A percentile compares a stretch with the other conserved stretches of the same genome.
Conservation (phyloP, 1,139 yeast genomes). For the Magnusiomyces suaveolens region DNA sequence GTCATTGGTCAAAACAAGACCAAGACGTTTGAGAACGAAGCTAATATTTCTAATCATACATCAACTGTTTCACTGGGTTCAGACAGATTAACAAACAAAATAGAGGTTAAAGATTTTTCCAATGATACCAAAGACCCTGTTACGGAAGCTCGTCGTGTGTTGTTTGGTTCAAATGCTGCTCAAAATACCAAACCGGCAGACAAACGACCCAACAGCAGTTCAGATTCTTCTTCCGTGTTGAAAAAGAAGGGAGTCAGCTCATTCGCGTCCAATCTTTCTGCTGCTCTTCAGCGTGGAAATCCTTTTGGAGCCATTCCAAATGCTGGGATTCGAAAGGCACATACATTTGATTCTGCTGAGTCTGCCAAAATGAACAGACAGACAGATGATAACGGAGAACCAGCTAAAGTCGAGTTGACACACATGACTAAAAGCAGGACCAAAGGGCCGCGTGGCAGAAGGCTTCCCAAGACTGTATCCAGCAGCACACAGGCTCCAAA, state of each 20-base stretch:
- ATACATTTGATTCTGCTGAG: constrained; percentile 11
- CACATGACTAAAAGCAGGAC: constrained; percentile 58
- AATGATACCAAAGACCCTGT: constrained; percentile 1
- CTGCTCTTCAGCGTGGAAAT: constrained; percentile 14
- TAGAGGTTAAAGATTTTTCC: not conserved
- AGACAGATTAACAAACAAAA: constrained; percentile 1
- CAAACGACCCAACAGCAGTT: not conserved
- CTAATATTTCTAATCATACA: not conserved
- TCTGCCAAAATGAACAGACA: constrained; percentile 8
- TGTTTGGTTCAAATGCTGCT: not conserved
- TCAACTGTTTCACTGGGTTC: constrained; percentile 10
- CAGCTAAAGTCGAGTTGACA: constrained; percentile 30
- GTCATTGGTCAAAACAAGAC: no score
- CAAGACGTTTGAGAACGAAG: no score
- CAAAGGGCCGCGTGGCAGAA: constrained; percentile 52
- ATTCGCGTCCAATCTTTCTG: constrained; percentile 14
- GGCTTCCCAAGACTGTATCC: constrained; percentile 42
- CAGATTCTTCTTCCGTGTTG: constrained; percentile 8
- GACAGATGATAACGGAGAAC: not conserved
- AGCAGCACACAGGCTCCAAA: not conserved
- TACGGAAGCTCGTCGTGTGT: not conserved
- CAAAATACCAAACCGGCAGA: constrained; percentile 1
- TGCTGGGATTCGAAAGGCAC: constrained; percentile 10
- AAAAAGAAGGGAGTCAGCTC: constrained; percentile 11
- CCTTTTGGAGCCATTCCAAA: constrained; percentile 10